A percentile compares a stretch with the other conserved stretches of the same genome.
Conservation (phyloP, 2,329 filamentous ascomycete species). For the Cercospora zeina region DNA sequence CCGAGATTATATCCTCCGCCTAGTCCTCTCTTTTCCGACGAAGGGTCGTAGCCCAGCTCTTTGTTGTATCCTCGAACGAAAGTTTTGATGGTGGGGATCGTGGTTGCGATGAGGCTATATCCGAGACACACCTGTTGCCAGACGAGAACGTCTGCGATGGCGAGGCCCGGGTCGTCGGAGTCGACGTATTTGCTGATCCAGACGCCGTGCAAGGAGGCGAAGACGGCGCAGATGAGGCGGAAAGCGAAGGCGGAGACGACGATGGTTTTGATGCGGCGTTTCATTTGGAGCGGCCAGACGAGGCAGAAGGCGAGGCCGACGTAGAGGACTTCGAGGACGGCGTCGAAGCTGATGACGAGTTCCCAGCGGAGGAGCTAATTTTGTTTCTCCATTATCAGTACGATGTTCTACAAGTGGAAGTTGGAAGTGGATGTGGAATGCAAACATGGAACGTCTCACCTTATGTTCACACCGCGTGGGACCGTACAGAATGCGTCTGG, state of each 20-base stretch:
- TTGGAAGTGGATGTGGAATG: no score
- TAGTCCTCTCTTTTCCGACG: slow-evolving; percentile 23
- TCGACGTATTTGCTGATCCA: slow-evolving; percentile 29
- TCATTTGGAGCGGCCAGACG: slow-evolving; percentile 37
- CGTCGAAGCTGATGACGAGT: slow-evolving; percentile 33
- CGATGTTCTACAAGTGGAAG: no score
- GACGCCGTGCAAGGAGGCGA: slow-evolving; percentile 26
- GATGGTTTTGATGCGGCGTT: slow-evolving; percentile 34
- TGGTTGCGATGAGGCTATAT: slow-evolving; percentile 37
- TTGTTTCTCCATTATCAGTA: background rate
- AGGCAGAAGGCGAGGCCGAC: slow-evolving; percentile 31
- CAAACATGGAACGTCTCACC: slow-evolving; percentile 19
- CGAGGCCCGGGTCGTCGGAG: slow-evolving; percentile 29
- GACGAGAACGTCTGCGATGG: slow-evolving; percentile 31
- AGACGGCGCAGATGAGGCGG: slow-evolving; percentile 30
- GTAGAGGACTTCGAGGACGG: slow-evolving; percentile 34
- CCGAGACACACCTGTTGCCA: slow-evolving; percentile 37
- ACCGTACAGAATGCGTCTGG: slow-evolving; percentile 22
- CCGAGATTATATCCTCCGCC: slow-evolving; percentile 30
- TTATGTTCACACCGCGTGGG: slow-evolving; percentile 26
- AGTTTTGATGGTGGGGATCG: slow-evolving; percentile 37
- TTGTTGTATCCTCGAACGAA: slow-evolving; percentile 36
- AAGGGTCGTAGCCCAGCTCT: slow-evolving; percentile 30
- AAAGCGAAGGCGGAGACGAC: slow-evolving; percentile 37
- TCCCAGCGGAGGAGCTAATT: slow-evolving; percentile 32